Conservation (phyloP, 2,329 filamentous ascomycete species). For the Knufia petricola region DNA sequence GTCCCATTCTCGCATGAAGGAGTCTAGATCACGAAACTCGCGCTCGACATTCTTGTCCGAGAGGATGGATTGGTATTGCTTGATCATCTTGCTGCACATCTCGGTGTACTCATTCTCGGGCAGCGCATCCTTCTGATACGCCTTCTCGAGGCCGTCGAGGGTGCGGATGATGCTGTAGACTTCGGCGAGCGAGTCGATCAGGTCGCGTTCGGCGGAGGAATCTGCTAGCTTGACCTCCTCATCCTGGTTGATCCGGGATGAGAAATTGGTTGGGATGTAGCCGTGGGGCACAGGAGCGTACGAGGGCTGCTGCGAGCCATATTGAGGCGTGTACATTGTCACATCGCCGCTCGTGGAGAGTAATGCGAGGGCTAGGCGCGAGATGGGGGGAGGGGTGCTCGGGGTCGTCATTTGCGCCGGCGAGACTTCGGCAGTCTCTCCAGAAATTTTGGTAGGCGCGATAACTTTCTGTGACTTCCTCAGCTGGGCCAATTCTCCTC, state of each 20-base stretch:
- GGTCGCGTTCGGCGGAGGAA: conserved; percentile 76
- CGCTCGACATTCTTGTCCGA: conserved; percentile 83
- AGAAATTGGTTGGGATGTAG: conserved; percentile 74
- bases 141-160: conserved; percentile 88
- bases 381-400: too few relatives aligned
- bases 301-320: conserved; percentile 51
- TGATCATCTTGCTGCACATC: conserved; percentile 83
- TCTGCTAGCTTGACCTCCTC: conserved; percentile 91
- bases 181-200: conserved; percentile 92
- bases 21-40: conserved; percentile 78
- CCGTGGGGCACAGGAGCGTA: conserved; percentile 87
- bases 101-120: conserved; percentile 89
- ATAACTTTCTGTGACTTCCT: background rate
- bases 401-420: conserved; percentile 1
- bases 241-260: conserved; percentile 86
- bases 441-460: background rate
- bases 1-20: conserved; percentile 86
- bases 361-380: too few relatives aligned
- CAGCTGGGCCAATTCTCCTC: background rate
- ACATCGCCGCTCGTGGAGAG: too few relatives aligned
- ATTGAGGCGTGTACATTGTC: conserved; percentile 23
- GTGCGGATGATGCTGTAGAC: conserved; percentile 97
- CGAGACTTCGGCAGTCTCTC: background rate
- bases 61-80: conserved; percentile 93
- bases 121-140: conserved; percentile 91